Evolutionary conservation across 192 early-diverging fungal species (phyloP).

Genomic region (Obelidium mucronatum): DNA sequence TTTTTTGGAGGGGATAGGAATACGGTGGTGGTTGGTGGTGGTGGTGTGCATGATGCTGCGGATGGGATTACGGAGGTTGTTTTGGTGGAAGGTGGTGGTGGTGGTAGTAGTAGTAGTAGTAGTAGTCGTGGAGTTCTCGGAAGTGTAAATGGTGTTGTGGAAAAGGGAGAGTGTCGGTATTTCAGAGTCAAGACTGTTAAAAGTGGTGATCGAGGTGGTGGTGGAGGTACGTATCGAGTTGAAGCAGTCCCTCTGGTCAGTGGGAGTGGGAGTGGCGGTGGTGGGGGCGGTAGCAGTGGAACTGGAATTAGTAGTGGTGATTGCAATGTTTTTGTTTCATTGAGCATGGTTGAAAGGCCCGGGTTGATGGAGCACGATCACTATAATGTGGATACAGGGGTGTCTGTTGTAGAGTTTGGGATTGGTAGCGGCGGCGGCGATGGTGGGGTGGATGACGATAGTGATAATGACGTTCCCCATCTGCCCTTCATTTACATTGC

Average conservation of each 20-base stretch:
- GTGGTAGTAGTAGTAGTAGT: too few species aligned
- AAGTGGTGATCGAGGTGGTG: too few species aligned
- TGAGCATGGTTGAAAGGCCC: constrained; percentile 33
- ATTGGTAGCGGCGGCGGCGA: neutral
- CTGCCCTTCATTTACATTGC: constrained; percentile 28
- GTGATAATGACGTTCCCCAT: neutral
- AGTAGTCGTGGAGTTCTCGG: neutral
- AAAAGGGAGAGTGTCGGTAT: neutral
- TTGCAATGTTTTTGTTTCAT: constrained; percentile 48
- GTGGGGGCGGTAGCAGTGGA: neutral
- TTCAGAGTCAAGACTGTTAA: too few species aligned
- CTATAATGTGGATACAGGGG: constrained; percentile 38
- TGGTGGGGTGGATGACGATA: neutral
- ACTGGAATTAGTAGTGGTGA: constrained; percentile 36
- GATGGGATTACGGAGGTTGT: neutral
- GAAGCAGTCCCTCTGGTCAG: too few species aligned
- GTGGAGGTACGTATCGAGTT: too few species aligned
- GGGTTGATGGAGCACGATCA: constrained; percentile 39
- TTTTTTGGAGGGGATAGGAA: constrained; percentile 7
- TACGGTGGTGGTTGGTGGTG: neutral
- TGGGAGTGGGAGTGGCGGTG: too few species aligned
- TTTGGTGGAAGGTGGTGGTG: neutral
- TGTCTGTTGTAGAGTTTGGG: neutral
- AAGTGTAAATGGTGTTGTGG: neutral
- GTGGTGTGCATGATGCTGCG: neutral